A percentile compares a stretch with the other conserved stretches of the same genome.
These are phyloP conservation scores for Sclerotinia glacialis DNA, from an alignment of 2,329 filamentous ascomycete species.

Conservation along the genomic window DNA sequence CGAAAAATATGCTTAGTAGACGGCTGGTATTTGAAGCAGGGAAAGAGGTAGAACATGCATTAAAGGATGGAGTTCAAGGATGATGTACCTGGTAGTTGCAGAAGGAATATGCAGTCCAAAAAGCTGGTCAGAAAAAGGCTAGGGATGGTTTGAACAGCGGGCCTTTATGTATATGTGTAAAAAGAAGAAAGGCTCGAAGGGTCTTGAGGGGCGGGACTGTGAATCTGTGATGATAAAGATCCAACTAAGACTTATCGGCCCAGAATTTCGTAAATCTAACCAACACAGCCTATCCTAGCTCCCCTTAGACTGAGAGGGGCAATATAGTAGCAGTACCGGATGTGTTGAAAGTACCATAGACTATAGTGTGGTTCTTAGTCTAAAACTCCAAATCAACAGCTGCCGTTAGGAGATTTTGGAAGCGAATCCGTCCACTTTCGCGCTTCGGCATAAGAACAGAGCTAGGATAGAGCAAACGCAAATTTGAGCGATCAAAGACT, in stretches of 20 bases:
- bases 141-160: slow-evolving; percentile 32
- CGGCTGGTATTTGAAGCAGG: slow-evolving; percentile 26
- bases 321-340: not conserved
- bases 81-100: slow-evolving; percentile 32
- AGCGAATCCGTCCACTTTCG: not conserved
- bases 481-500: slow-evolving; percentile 15
- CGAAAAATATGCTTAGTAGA: slow-evolving; percentile 24
- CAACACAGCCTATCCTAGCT: not conserved
- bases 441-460: slow-evolving; percentile 14
- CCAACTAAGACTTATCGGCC: not conserved
- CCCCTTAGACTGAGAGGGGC: not conserved
- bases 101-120: slow-evolving; percentile 28
- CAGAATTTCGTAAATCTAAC: not conserved
- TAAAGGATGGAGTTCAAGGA: slow-evolving; percentile 30
- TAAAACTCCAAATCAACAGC: not conserved
- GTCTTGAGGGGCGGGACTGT: not conserved
- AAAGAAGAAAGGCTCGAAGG: not conserved
- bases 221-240: slow-evolving; percentile 3
- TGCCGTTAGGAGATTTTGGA: not conserved
- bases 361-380: not conserved
- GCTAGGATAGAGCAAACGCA: not conserved
- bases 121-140: slow-evolving; percentile 13
- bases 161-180: slow-evolving; percentile 20
- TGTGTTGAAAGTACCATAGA: not conserved
- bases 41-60: slow-evolving; percentile 24